Evolutionary conservation across 805 yeast species (phyloP), one percentile per base, ranked within the genome.

Genomic region (Saturnispora dispora): DNA sequence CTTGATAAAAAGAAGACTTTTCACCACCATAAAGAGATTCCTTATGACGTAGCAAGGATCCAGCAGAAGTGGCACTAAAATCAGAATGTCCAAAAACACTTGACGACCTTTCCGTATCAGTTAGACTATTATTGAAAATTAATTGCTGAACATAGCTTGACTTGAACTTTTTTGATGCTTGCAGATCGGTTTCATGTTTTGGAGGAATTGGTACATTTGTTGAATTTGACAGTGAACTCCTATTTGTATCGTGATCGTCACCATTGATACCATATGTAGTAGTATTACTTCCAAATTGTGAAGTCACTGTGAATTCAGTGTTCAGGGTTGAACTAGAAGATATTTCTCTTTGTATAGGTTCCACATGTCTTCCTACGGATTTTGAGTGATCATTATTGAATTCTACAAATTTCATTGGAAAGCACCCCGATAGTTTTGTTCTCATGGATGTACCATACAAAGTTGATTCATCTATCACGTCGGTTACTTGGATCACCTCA

Each of bases 1-100:
- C 39, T 54, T 47, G 13, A 13, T 30, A 30, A 37, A 20, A 10
- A 11, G 25, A 10, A 11, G 25, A 10, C 7, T 18, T 17, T 17
- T 23, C 11, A n/a, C 25, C 18, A 13, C 23, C 33, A 27, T 17
- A 27, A 22, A 23, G 23, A 10, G 44, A 40, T 52, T 63, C 70
- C 64, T 62, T 83, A 63, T 88, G 95, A 60, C 95, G 76, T 45
- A 82, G 81, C 53, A 81, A 81, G 30, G 95, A 85, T 0, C 95
- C 95, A 1, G 96, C 95, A 55, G 93, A 83, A 0, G 96, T 85
- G 4, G 96, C 96, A 68, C 93, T 85, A 55, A 85, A 76, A 63
- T 86, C 93, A 35, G 89, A 82, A 50, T 72, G 73, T 1, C 77
- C 75, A 61, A 78, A 69, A 48, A 71, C 73, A 13, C 78, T 73